phyloP scores from a whole-genome alignment of 495 filamentous ascomycete genomes.

The Hyaloscypha finlandica region DNA sequence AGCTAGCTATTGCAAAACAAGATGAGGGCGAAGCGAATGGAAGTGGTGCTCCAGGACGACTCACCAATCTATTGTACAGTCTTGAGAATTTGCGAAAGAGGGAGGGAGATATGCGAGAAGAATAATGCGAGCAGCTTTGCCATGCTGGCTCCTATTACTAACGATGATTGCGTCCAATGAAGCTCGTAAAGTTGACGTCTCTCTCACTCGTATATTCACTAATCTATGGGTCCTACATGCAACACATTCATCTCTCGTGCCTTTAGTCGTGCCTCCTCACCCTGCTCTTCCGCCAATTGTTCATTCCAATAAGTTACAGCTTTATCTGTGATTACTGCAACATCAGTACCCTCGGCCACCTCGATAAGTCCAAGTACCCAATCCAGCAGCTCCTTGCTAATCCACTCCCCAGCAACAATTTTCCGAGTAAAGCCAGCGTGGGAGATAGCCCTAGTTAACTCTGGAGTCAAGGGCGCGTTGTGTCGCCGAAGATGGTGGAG shows the following conservation, averaged over 20 bases:
- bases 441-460: conserved; percentile 38
- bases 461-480: conserved; percentile 27
- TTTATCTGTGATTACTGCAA: conserved; percentile 31
- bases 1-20: neutral
- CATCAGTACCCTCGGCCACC: conserved; percentile 34
- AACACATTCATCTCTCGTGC: conserved; percentile 19
- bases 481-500: conserved; percentile 36
- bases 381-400: conserved; percentile 39
- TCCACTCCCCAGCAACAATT: conserved; percentile 37
- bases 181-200: no score
- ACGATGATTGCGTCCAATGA: no score
- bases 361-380: conserved; percentile 42
- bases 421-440: conserved; percentile 40
- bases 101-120: conserved; percentile 45
- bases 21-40: neutral
- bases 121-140: conserved; percentile 4
- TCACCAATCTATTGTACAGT: conserved; percentile 66
- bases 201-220: neutral
- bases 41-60: conserved; percentile 36
- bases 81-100: conserved; percentile 75
- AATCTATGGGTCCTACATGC: conserved; percentile 20
- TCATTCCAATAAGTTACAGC: conserved; percentile 21
- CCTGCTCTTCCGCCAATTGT: neutral
- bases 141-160: no score
- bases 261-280: neutral